These are phyloP conservation scores for Schizosaccharomyces octosporus DNA, from an alignment of 805 yeast species.

Conservation along the genomic window DNA sequence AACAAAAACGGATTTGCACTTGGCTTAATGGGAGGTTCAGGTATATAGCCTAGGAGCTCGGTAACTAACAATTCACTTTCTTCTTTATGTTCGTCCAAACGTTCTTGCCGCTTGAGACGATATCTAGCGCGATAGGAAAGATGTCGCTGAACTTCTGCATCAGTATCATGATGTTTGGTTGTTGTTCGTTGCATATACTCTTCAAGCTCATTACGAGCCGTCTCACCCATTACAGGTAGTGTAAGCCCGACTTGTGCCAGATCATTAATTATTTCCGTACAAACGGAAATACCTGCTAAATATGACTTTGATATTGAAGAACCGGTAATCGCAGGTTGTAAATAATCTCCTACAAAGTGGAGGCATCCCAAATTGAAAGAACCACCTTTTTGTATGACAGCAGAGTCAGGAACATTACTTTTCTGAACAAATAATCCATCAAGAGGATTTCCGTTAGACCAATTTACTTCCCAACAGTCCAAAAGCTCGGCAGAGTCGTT, in stretches of 20 bases:
- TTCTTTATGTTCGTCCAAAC: conserved; percentile 2
- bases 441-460: not conserved
- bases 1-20: conserved; percentile 19
- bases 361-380: not conserved
- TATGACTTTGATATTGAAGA: not conserved
- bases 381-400: not conserved
- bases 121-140: not conserved
- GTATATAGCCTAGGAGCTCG: conserved; percentile 16
- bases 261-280: not conserved
- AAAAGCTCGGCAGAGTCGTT: not conserved
- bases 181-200: not conserved
- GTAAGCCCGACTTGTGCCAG: not conserved
- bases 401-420: too few relatives aligned
- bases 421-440: not conserved
- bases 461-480: not conserved
- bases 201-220: not conserved
- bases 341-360: not conserved
- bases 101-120: not conserved
- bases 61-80: conserved; percentile 4
- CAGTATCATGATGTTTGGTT: not conserved
- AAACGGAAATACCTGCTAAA: not conserved
- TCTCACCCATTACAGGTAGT: not conserved
- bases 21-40: conserved; percentile 17
- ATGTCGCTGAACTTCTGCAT: not conserved
- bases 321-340: not conserved